Conservation (phyloP, 208 protist species). For the Naegleria fowleri region DNA sequence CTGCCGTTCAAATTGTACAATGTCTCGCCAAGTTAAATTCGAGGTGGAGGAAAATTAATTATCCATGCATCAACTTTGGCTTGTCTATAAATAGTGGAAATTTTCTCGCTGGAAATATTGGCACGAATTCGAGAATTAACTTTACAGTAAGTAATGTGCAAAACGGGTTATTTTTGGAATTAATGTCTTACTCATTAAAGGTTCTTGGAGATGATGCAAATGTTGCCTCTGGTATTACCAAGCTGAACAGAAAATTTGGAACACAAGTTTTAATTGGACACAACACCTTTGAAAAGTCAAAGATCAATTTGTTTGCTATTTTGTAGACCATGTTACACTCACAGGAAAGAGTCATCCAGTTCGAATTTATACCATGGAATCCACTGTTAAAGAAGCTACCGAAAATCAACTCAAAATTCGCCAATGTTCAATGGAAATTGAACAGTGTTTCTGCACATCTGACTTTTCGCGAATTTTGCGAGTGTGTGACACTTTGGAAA, state of each 20-base stretch:
- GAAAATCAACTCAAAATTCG: too few species aligned
- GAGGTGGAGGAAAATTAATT: background rate
- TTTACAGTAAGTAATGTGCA: background rate
- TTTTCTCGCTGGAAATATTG: background rate
- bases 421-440: too few species aligned
- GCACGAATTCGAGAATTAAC: background rate
- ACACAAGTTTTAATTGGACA: background rate
- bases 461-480: too few species aligned
- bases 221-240: background rate
- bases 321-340: background rate
- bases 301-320: background rate
- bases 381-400: too few species aligned
- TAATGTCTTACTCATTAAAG: too few species aligned
- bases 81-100: background rate
- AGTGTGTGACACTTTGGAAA: too few species aligned
- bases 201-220: background rate
- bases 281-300: background rate
- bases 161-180: too few species aligned
- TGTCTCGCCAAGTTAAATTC: background rate
- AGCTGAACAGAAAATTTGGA: background rate
- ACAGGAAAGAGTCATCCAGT: background rate
- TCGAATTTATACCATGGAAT: background rate
- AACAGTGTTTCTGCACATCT: too few species aligned
- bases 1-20: background rate
- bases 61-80: background rate